Evolutionary conservation across 108 stramenopile genomes (phyloP).

Genomic region (Pseudonitzschia pungens): DNA sequence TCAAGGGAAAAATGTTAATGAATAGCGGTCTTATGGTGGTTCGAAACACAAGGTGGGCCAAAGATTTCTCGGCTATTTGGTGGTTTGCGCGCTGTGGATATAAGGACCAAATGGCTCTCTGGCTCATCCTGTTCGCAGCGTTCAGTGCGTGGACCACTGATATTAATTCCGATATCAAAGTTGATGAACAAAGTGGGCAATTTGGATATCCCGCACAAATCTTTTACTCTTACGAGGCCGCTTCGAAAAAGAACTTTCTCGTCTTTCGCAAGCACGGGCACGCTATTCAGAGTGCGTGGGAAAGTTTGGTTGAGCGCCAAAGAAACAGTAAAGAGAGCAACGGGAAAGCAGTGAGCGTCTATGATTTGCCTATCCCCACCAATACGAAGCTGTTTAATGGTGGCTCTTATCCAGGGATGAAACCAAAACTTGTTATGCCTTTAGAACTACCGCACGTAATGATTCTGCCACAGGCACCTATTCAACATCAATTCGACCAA

Average conservation of each 20-base stretch:
- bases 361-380: neutral
- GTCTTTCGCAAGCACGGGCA: neutral
- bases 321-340: neutral
- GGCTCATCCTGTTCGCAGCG: neutral
- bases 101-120: slow-evolving; percentile 1
- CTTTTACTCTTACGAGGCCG: slow-evolving; percentile 1
- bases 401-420: neutral
- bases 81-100: neutral
- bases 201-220: neutral
- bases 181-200: neutral
- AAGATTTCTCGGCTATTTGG: neutral
- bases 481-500: neutral
- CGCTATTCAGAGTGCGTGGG: neutral
- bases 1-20: slow-evolving; percentile 8
- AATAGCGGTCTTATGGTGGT: slow-evolving; percentile 6
- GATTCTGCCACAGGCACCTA: neutral
- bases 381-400: slow-evolving; percentile 1
- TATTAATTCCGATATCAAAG: neutral
- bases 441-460: slow-evolving; percentile 7
- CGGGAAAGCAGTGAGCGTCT: neutral
- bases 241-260: neutral
- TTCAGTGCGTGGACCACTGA: slow-evolving; percentile 10
- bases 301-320: neutral
- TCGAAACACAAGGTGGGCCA: neutral
- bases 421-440: neutral